Conservation (phyloP, 768 basidiomycete species). For the Mycena metata region DNA sequence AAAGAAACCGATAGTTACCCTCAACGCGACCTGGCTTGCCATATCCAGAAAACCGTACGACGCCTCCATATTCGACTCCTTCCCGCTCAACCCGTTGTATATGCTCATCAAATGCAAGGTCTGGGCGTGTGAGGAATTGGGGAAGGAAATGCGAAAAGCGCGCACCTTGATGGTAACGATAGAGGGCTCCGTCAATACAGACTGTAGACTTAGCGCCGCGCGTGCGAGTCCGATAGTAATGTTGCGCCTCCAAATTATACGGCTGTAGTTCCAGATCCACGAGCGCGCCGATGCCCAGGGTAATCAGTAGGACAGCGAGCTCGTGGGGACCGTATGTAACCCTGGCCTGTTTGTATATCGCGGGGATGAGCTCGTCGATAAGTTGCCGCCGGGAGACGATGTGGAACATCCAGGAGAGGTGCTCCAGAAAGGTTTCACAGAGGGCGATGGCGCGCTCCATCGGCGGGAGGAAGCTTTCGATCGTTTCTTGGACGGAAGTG, state of each 20-base stretch:
- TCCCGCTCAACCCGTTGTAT: conserved; percentile 67
- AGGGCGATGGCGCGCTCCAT: conserved; percentile 56
- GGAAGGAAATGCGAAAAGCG: not conserved
- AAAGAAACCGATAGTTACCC: conserved; percentile 52
- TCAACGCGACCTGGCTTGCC: conserved; percentile 61
- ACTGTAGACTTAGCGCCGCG: conserved; percentile 61
- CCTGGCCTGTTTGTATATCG: conserved; percentile 57
- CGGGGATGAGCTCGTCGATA: conserved; percentile 60
- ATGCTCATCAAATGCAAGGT: conserved; percentile 66
- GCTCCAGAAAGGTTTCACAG: conserved; percentile 62
- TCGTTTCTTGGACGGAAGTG: conserved; percentile 52
- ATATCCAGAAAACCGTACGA: conserved; percentile 62
- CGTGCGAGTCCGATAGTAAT: conserved; percentile 64
- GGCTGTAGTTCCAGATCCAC: conserved; percentile 61
- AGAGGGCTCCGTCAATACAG: conserved; percentile 58
- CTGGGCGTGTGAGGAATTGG: conserved; percentile 39
- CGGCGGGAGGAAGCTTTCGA: conserved; percentile 62
- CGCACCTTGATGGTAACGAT: conserved; percentile 61
- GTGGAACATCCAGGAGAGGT: conserved; percentile 65
- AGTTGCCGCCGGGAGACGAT: conserved; percentile 62
- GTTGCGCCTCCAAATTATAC: conserved; percentile 65
- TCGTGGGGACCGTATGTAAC: conserved; percentile 63
- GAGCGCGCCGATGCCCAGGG: conserved; percentile 62
- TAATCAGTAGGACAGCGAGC: conserved; percentile 60
- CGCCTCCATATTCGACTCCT: conserved; percentile 63